Evolutionary conservation across 1,284 basidiomycete genomes (phyloP), one percentile per base, ranked within the genome.

Genomic region (Pterulicium gracile): DNA sequence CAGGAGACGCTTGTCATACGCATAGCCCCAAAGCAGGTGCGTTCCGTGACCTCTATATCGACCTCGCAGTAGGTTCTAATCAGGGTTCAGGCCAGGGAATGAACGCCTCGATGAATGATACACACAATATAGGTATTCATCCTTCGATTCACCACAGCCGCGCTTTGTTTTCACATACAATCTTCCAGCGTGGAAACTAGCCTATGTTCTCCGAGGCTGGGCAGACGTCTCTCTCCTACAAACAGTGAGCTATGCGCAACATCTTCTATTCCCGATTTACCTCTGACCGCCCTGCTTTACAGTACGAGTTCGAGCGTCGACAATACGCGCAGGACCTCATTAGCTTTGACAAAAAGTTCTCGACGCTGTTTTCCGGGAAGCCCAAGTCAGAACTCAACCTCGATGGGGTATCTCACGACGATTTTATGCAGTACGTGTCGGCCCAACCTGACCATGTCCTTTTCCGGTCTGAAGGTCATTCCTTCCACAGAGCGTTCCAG

Each of bases 91-190:
- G 75, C 4, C 71, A 81, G 56, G 81, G 81, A 3, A 85, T 84
- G 83, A 86, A 86, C 51, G 80, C 81, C 1, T 84, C 83, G 54
- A 88, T 90, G 84, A 85, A 82, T 50, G 88, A 91, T 56, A 77
- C 81, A 7, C 86, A 87, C 54, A 89, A 89, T 55, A 69, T 89
- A 14, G 70, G 80, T 78, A 51, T 27, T 55, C 52, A 36, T 13
- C 19, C 4, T 32, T 19, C 14, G 45, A 42, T 14, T 23, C 12
- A 44, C 24, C 17, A 41, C 39, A 0, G 23, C 10, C 13, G 20
- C 15, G 24, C 34, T 42, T 17, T n/a, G 22, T 39, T 39, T 20
- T 47, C 23, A 34, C 4, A 15, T 44, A n/a, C n/a, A n/a, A 44
- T 43, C 3, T 48, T 24, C 14, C 45, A 79, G 81, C 72, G 2